Evolutionary conservation across 495 filamentous ascomycete species (phyloP), one percentile per base, ranked within the genome.

Genomic region (Penicilliopsis zonata): DNA sequence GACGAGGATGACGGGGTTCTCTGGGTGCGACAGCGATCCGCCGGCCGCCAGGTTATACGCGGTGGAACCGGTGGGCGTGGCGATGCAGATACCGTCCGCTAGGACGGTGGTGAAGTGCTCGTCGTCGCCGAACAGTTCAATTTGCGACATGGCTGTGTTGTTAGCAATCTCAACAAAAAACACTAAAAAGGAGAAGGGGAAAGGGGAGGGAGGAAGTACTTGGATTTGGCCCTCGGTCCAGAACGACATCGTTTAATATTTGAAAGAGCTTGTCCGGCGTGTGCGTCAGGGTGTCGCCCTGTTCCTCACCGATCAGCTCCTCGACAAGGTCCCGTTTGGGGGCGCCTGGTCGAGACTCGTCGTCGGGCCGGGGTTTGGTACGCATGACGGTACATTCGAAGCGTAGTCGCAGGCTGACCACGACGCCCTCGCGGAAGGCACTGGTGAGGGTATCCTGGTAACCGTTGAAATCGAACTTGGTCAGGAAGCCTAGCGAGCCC

Each of bases 11-110:
- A 96, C 86, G 0, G 90, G 90, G 49, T 96, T 96, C 35, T 96
- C 92, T 0, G 90, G 90, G 44, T 98, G 90, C 37, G 87, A 94
- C 14, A 98, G 72, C 4, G 86, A 90, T 12, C 90, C 90, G 9
- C 92, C 92, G 9, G 92, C 90, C 0, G 88, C 88, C 23, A 98
- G 82, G 46, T 95, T 96, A 63, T 98, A 98, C 10, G 90, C 90
- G 26, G 90, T 98, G 9, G 82, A 90, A 22, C 90, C 90, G 0
- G 85, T 94, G 13, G 86, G 88, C 13, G 84, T 94, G 6, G 85
- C 80, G 27, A 95, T 78, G 57, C 86, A 94, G 28, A 94, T 65
- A 10, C 86, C 86, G 53, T 95, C 85, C 17, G 83, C 84, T 38
- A 82, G 77, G 4, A 92, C 68, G 1, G 81, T 85, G 4, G 84